phyloP scores from a whole-genome alignment of 768 basidiomycete species.

The Psilocybe cubensis region DNA sequence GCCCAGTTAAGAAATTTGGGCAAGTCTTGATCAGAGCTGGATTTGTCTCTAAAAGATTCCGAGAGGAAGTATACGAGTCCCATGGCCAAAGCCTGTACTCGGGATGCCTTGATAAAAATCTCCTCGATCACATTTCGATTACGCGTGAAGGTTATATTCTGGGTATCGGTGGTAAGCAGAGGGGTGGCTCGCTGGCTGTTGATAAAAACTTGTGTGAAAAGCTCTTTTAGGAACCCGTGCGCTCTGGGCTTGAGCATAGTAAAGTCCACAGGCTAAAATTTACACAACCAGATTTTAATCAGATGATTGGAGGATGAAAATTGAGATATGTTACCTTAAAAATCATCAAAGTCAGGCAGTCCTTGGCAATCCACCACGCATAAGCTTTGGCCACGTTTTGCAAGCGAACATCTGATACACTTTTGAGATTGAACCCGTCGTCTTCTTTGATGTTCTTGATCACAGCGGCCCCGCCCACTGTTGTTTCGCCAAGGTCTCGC shows the following conservation, averaged over 20 bases:
- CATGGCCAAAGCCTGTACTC: slow-evolving; percentile 66
- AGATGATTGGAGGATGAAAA: background rate
- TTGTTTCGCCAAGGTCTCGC: slow-evolving; percentile 84
- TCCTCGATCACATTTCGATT: slow-evolving; percentile 72
- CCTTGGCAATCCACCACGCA: slow-evolving; percentile 94
- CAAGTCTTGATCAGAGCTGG: slow-evolving; percentile 34
- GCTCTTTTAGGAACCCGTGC: slow-evolving; percentile 65
- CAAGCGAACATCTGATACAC: slow-evolving; percentile 59
- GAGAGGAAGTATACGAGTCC: slow-evolving; percentile 78
- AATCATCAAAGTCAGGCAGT: slow-evolving; percentile 70
- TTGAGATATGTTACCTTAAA: slow-evolving; percentile 74
- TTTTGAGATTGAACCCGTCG: slow-evolving; percentile 51
- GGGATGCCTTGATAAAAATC: slow-evolving; percentile 75
- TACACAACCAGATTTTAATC: background rate
- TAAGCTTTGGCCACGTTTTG: slow-evolving; percentile 83
- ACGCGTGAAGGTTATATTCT: slow-evolving; percentile 42
- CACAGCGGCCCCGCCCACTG: slow-evolving; percentile 79
- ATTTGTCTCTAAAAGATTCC: slow-evolving; percentile 36
- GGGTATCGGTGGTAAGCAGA: slow-evolving; percentile 43
- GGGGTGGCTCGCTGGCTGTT: slow-evolving; percentile 79
- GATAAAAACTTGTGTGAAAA: slow-evolving; percentile 72
- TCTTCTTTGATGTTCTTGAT: slow-evolving; percentile 66
- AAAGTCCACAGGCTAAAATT: slow-evolving; percentile 83
- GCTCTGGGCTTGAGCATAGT: slow-evolving; percentile 68
- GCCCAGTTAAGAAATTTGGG: slow-evolving; percentile 67